Percentiles rank a stretch among this genome's conserved stretches.
Conservation (phyloP, 495 filamentous ascomycete genomes). For the Hyaloscypha hepaticicola region DNA sequence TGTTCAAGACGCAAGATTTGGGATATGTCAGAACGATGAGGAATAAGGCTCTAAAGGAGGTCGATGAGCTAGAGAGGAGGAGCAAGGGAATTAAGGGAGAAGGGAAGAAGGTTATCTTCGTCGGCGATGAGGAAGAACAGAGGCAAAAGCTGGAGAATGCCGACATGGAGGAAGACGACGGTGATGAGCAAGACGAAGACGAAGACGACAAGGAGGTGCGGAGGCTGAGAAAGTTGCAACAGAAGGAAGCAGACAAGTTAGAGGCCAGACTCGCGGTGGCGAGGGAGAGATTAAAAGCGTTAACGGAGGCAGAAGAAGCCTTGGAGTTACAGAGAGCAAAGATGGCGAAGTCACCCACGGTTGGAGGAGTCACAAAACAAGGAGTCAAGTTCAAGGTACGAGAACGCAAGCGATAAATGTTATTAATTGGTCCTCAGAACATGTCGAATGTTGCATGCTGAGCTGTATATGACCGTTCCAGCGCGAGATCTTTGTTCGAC, state of each 20-base stretch:
- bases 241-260: conserved; percentile 32
- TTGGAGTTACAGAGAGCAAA: conserved; percentile 73
- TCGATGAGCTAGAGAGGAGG: conserved; percentile 43
- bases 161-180: conserved; percentile 19
- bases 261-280: conserved; percentile 57
- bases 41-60: conserved; percentile 49
- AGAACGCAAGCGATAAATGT: conserved; percentile 69
- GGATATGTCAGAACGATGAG: conserved; percentile 74
- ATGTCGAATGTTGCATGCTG: conserved; percentile 30
- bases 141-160: conserved; percentile 11
- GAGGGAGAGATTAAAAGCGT: conserved; percentile 66
- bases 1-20: conserved; percentile 95
- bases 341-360: conserved; percentile 72
- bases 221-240: conserved; percentile 19
- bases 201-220: conserved; percentile 21
- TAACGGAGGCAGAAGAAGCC: conserved; percentile 70
- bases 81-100: conserved; percentile 31
- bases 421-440: conserved; percentile 30
- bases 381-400: conserved; percentile 81
- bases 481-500: conserved; percentile 7
- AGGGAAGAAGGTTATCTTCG: conserved; percentile 31
- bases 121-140: conserved; percentile 25
- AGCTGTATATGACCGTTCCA: conserved; percentile 12
- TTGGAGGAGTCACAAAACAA: conserved; percentile 76
- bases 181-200: conserved; percentile 34